Evolutionary conservation across 78 protist species (phyloP).

Genomic region (Dictyostelium firmibasis): DNA sequence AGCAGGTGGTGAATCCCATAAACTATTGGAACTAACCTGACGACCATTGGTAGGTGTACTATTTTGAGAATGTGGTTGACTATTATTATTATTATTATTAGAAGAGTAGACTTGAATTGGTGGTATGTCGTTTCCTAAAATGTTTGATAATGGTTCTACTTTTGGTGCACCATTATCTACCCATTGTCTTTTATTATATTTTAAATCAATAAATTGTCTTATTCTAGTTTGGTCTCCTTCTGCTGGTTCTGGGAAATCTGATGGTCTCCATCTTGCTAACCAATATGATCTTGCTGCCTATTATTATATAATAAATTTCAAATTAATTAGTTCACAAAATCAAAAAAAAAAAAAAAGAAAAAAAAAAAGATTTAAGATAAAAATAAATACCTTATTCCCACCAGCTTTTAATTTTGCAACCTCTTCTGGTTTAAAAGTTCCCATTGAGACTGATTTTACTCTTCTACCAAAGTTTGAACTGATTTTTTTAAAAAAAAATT

Average conservation of each 20-base stretch:
- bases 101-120: slow-evolving; percentile 27
- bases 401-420: slow-evolving; percentile 51
- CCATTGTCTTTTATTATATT: slow-evolving; percentile 66
- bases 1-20: slow-evolving; percentile 26
- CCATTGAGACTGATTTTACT: slow-evolving; percentile 83
- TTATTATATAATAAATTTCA: no score
- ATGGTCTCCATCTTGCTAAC: slow-evolving; percentile 78
- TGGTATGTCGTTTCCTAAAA: slow-evolving; percentile 59
- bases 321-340: no score
- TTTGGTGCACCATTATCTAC: slow-evolving; percentile 27
- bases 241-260: slow-evolving; percentile 81
- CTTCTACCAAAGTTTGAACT: slow-evolving; percentile 72
- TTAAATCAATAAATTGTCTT: slow-evolving; percentile 68
- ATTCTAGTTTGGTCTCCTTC: slow-evolving; percentile 45
- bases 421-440: slow-evolving; percentile 84
- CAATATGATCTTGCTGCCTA: slow-evolving; percentile 67
- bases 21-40: background rate
- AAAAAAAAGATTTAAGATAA: background rate
- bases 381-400: slow-evolving; percentile 57
- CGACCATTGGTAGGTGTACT: background rate
- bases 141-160: slow-evolving; percentile 69
- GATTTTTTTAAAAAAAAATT: background rate
- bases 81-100: background rate
- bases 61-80: slow-evolving; percentile 3
- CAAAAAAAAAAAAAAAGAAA: background rate